Evolutionary conservation across 345 rosid species (phyloP), one percentile per base, ranked within the genome.

Genomic region (Ceriops decandra): DNA sequence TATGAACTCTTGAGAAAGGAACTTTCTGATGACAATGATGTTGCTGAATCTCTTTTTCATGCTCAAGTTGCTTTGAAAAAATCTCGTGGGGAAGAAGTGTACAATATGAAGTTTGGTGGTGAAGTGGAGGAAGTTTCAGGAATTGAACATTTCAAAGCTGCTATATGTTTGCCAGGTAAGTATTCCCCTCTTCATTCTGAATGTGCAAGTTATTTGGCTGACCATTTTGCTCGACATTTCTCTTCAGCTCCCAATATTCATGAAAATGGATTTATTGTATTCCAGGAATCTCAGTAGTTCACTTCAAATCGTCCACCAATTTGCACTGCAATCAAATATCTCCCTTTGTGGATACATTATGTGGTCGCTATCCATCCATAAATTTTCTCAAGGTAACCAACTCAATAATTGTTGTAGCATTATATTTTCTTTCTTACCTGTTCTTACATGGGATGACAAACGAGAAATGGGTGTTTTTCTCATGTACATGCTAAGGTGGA

Each of bases 81-180:
- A 74, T 95, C 95, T 63, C 90, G 85, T 0, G 99, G 99, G 20
- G 97, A 89, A 78, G 96, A 88, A 72, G 97, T 95, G 57, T 60
- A 86, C 68, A 90, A 95, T 79, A 81, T 95, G 97, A 88, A 92
- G 77, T 95, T 95, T 72, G 97, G 98, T 33, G 93, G 98, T 60
- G 97, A 88, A 76, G 99, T 95, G 58, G 99, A 90, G 83, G 83
- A 85, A 73, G 85, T 87, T 17, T 69, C 68, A 33, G 85, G 83
- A 51, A 81, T 84, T 63, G 96, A 88, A 74, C 93, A 86, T 82
- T 88, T 95, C 74, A 84, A 70, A 80, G 91, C 92, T 67, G 96
- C 97, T 58, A 58, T 92, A 63, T 88, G 95, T 63, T 80, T 85
- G 47, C 90, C 93, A 3, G 95, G 99, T 90, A 60, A 74, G 71